Evolutionary conservation across 495 filamentous ascomycete genomes (phyloP), one percentile per base, ranked within the genome.

Genomic region (Penicillium robsamsonii): DNA sequence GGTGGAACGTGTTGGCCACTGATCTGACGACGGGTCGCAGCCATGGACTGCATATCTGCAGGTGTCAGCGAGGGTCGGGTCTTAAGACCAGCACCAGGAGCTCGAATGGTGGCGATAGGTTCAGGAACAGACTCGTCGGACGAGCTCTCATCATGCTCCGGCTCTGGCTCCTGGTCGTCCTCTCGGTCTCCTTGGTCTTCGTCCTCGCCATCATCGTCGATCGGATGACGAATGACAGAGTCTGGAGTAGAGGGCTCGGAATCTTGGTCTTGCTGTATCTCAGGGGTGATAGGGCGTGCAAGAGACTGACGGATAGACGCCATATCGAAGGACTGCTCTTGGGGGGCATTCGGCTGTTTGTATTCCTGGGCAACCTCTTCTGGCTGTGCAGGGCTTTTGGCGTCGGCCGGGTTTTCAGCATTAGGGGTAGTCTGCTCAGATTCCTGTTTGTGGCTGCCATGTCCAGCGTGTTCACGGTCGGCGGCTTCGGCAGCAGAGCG

Each of bases 141-240:
- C 0, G 71, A 71, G 17, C 61, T 66, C 5, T 68, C 50, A 31
- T 42, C 25, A 15, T 52, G 38, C 11, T 31, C 70, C 0, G 47
- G 50, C 5, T 68, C 67, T n/a, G 7, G n/a, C 35, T 62, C 58
- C 7, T 76, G 63, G 17, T 58, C 66, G 40, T 74, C 69, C 0
- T 59, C 47, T 17, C 62, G n/a, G n/a, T n/a, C 12, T 10, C 59
- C 56, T 5, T 75, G 64, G 0, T 54, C 35, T 9, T 76, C 64
- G 17, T 59, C 56, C 2, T 71, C 66, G 0, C 60, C 53, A 11
- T 60, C 59, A 4, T 76, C 64, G n/a, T 63, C 71, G 22, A 78
- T 62, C 18, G 90, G 83, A 60, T 90, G 90, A 54, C 91, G 88
- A 59, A 97, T 95, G 25, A 97, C 92, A n/a, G 94, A 97, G 29